A percentile compares a stretch with the other conserved stretches of the same genome.
phyloP scores from a whole-genome alignment of 228 moss, liverwort and hornwort genomes.

The Sphagnum magellanicum region DNA sequence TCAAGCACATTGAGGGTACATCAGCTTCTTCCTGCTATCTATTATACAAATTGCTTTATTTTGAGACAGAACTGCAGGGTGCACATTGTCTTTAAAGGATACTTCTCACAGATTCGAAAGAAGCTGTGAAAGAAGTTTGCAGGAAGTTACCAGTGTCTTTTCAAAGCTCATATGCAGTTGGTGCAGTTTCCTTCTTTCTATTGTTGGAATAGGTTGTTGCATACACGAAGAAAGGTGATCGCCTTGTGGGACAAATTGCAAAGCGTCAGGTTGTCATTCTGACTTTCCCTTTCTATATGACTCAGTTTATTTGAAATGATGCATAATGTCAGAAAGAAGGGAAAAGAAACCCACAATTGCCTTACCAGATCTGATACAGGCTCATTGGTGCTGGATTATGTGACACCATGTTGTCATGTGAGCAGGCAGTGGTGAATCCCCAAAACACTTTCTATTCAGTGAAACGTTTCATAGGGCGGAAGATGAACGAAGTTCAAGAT shows the following conservation, averaged over 20 bases:
- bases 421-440: conserved; percentile 62
- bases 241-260: conserved; percentile 54
- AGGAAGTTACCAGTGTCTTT: background rate
- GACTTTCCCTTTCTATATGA: background rate
- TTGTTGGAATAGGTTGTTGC: conserved; percentile 34
- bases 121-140: background rate
- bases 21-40: background rate
- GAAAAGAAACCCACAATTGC: background rate
- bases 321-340: too few relatives aligned
- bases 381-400: too few relatives aligned
- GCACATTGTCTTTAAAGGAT: conserved; percentile 4
- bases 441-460: conserved; percentile 53
- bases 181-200: background rate
- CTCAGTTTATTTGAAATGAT: background rate
- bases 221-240: conserved; percentile 56
- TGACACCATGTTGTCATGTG: background rate
- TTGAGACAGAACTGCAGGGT: background rate
- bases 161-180: background rate
- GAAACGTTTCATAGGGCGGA: conserved; percentile 60
- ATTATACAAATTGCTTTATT: background rate
- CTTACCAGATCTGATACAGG: background rate
- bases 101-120: background rate
- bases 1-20: background rate
- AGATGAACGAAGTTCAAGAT: conserved; percentile 51
- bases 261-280: conserved; percentile 40